A percentile compares a stretch with the other conserved stretches of the same genome.
Evolutionary conservation across 1,139 yeast genomes (phyloP).

Genomic region (Nakaseomyces sp.): DNA sequence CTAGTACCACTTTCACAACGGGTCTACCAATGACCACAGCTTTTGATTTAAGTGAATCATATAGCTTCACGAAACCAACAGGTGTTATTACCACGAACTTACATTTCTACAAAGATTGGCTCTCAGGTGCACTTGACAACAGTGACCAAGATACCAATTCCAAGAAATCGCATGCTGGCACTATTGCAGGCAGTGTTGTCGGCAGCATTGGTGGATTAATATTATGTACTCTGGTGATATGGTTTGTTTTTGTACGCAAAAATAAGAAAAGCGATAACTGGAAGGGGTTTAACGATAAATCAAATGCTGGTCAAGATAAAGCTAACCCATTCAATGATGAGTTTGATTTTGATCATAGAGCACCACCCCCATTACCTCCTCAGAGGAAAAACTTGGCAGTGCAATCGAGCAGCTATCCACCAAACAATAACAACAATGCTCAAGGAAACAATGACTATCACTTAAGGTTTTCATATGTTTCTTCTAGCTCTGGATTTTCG

Average conservation of each 20-base stretch:
- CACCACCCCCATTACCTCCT: constrained; percentile 10
- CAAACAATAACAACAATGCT: background rate
- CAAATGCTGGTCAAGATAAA: background rate
- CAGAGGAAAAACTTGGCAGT: constrained; percentile 4
- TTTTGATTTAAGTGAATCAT: constrained; percentile 9
- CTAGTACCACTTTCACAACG: constrained; percentile 34
- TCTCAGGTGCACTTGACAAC: constrained; percentile 16
- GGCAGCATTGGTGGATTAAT: constrained; percentile 15
- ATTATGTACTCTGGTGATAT: constrained; percentile 8
- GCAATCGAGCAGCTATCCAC: background rate
- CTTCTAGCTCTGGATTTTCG: constrained; percentile 11
- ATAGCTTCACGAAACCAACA: background rate
- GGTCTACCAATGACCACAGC: constrained; percentile 31
- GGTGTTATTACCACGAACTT: constrained; percentile 22
- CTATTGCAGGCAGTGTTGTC: constrained; percentile 17
- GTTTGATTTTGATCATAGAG: constrained; percentile 14
- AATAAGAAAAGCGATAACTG: constrained; percentile 6
- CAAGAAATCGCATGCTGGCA: constrained; percentile 9
- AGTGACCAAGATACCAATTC: constrained; percentile 1
- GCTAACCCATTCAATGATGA: constrained; percentile 19
- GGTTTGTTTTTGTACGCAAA: constrained; percentile 8
- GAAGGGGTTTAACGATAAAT: background rate
- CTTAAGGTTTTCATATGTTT: constrained; percentile 11
- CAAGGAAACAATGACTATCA: background rate
- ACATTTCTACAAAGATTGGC: constrained; percentile 23